phyloP scores from a whole-genome alignment of 306 rosid species.

The Medicago arabica region DNA sequence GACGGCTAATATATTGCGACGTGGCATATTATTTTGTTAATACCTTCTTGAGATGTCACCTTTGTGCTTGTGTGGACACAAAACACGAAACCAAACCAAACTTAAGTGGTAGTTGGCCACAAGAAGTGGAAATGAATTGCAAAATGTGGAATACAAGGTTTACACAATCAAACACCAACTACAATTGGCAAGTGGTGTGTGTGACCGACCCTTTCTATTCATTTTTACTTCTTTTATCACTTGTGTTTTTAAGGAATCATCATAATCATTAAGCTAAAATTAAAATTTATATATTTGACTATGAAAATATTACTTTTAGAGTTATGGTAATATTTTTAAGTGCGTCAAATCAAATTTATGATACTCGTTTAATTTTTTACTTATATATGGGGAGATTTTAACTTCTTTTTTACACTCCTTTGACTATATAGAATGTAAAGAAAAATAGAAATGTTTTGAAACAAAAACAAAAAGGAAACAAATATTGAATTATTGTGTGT shows the following conservation, averaged over 20 bases:
- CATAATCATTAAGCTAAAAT: background rate
- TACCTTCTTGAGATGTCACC: background rate
- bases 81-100: constrained; percentile 5
- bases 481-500: too few relatives aligned
- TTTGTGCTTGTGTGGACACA: constrained; percentile 20
- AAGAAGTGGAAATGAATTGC: background rate
- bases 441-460: too few relatives aligned
- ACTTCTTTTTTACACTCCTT: too few relatives aligned
- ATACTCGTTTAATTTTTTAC: too few relatives aligned
- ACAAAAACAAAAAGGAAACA: too few relatives aligned
- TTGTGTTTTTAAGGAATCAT: background rate
- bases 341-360: too few relatives aligned
- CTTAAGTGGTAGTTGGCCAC: constrained; percentile 16
- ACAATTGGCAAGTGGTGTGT: background rate
- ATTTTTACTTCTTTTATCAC: background rate
- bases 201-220: background rate
- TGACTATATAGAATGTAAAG: too few relatives aligned
- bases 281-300: background rate
- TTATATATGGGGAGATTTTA: too few relatives aligned
- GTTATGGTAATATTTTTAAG: too few relatives aligned
- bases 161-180: constrained; percentile 5
- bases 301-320: background rate
- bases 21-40: constrained; percentile 34
- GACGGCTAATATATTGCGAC: constrained; percentile 37
- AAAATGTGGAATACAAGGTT: constrained; percentile 1